Percentiles rank a stretch among this genome's conserved stretches.
These are phyloP conservation scores for Tephrocybe sp. DNA, from an alignment of 768 basidiomycete species.

Conservation along the genomic window DNA sequence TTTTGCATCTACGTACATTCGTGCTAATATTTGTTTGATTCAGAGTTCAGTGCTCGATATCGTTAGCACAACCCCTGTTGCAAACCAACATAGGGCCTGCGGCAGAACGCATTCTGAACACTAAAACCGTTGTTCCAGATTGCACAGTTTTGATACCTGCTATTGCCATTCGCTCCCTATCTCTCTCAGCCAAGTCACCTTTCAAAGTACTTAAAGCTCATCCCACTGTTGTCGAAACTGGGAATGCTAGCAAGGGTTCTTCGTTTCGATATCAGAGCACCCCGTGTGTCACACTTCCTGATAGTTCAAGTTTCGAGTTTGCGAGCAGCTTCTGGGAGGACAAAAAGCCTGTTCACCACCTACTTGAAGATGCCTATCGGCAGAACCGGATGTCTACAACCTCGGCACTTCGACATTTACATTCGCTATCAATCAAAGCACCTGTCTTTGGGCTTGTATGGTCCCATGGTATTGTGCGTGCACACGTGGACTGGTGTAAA, in stretches of 20 bases:
- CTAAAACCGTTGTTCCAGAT: constrained; percentile 49
- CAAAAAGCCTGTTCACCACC: constrained; percentile 50
- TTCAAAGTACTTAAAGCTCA: constrained; percentile 46
- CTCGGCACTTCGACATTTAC: constrained; percentile 45
- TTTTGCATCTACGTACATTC: not conserved
- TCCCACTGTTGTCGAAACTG: constrained; percentile 29
- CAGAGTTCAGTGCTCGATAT: constrained; percentile 47
- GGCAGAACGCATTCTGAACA: constrained; percentile 36
- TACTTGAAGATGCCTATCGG: constrained; percentile 52
- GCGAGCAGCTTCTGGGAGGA: constrained; percentile 57
- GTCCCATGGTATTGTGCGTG: constrained; percentile 48
- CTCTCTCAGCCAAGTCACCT: constrained; percentile 39
- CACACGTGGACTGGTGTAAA: constrained; percentile 54
- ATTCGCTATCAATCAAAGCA: constrained; percentile 40
- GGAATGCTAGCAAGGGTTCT: constrained; percentile 35
- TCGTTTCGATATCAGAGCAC: constrained; percentile 54
- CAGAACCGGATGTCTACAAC: constrained; percentile 59
- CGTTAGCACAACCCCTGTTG: constrained; percentile 43
- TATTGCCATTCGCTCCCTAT: constrained; percentile 34
- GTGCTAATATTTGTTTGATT: not conserved
- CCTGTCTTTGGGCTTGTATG: constrained; percentile 56
- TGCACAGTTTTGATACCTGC: constrained; percentile 45
- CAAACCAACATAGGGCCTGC: constrained; percentile 23
- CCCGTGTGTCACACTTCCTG: constrained; percentile 44
- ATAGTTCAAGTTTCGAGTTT: constrained; percentile 48